These are phyloP conservation scores for Rhodofomes roseus DNA, from an alignment of 1,284 basidiomycete genomes.

Conservation along the genomic window DNA sequence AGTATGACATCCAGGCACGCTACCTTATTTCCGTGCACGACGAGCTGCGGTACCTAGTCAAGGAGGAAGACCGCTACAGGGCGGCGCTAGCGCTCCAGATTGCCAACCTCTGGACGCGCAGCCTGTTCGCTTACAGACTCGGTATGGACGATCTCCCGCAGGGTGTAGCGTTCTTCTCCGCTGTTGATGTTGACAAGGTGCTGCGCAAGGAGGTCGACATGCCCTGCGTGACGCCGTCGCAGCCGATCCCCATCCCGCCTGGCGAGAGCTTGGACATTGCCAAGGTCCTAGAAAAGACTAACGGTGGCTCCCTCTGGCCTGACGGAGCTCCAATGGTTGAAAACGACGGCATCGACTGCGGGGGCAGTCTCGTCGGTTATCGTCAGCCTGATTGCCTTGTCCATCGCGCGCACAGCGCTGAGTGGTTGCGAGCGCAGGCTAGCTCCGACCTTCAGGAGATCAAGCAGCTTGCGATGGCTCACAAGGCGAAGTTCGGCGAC, in stretches of 20 bases:
- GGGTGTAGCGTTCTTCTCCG: constrained; percentile 94
- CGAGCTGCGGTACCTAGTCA: constrained; percentile 91
- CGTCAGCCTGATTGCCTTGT: constrained; percentile 49
- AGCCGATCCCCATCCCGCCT: constrained; percentile 76
- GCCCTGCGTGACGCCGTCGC: constrained; percentile 92
- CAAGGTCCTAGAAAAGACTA: constrained; percentile 62
- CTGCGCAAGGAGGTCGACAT: constrained; percentile 97
- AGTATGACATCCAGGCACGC: constrained; percentile 85
- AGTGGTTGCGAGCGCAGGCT: constrained; percentile 73
- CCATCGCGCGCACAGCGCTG: constrained; percentile 58
- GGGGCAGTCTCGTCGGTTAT: constrained; percentile 42
- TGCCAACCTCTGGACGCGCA: constrained; percentile 94
- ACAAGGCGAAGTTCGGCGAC: constrained; percentile 34
- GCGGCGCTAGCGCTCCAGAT: constrained; percentile 93
- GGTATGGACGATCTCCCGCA: constrained; percentile 97
- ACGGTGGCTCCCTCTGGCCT: constrained; percentile 57
- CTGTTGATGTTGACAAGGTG: constrained; percentile 91
- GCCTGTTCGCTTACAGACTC: constrained; percentile 88
- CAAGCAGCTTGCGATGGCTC: constrained; percentile 54
- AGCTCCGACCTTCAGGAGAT: constrained; percentile 66
- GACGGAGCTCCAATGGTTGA: constrained; percentile 53
- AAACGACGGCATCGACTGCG: constrained; percentile 17
- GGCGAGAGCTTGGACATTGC: constrained; percentile 85
- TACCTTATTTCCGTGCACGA: constrained; percentile 98
- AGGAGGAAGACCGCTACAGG: constrained; percentile 85